Evolutionary conservation across 148 eudicot genomes (phyloP).

Genomic region (Vaccinium corymbosum): DNA sequence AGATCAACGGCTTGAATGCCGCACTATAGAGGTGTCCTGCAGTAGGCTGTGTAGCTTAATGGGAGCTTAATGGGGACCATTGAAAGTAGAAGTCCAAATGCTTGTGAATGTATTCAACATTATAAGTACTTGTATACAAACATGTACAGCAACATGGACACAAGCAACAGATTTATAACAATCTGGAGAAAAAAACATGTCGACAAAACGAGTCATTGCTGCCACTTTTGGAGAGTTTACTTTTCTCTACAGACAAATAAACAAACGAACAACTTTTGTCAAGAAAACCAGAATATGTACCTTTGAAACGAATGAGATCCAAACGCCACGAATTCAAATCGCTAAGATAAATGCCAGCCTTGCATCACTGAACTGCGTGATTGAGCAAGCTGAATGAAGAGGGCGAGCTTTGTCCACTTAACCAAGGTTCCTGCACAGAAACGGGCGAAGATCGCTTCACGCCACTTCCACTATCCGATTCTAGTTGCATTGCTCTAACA

Average conservation of each 20-base stretch:
- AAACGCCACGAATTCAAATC: not conserved
- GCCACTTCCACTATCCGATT: not conserved
- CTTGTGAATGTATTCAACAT: not conserved
- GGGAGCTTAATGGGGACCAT: not conserved
- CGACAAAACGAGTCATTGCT: not conserved
- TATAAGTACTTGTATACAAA: not conserved
- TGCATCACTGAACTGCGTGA: conserved; percentile 42
- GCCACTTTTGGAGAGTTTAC: not conserved
- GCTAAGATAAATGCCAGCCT: not conserved
- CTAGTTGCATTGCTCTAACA: not conserved
- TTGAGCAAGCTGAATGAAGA: conserved; percentile 72
- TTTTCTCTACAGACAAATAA: not conserved
- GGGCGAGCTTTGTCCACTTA: conserved; percentile 84
- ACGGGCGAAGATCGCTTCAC: conserved; percentile 22
- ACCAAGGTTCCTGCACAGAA: conserved; percentile 82
- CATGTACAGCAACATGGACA: not conserved
- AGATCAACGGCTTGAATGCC: no score
- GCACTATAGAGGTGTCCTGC: no score
- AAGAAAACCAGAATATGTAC: not conserved
- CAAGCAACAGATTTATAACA: not conserved
- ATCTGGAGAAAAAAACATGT: not conserved
- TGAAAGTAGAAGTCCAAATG: not conserved
- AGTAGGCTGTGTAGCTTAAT: no score
- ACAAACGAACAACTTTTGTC: not conserved
- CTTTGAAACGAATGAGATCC: not conserved